phyloP scores from a whole-genome alignment of 2,329 filamentous ascomycete genomes.

The Diplodia seriata region DNA sequence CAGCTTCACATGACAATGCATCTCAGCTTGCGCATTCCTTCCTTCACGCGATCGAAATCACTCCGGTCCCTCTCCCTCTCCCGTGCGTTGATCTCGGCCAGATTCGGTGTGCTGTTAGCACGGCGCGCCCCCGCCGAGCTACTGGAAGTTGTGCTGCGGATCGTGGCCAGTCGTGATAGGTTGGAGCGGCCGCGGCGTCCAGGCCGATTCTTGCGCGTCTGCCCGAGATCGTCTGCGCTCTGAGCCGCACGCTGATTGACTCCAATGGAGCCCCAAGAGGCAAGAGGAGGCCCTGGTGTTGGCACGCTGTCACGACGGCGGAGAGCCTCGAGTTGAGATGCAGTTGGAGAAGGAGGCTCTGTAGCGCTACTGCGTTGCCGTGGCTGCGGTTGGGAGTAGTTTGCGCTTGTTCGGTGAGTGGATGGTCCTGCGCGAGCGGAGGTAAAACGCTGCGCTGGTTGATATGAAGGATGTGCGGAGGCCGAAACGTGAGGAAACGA shows the following conservation, averaged over 20 bases:
- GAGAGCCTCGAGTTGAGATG: neutral
- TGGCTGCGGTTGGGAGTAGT: neutral
- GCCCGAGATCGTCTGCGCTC: conserved; percentile 24
- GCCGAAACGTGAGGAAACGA: neutral
- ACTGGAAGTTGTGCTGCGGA: conserved; percentile 17
- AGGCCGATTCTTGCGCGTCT: neutral
- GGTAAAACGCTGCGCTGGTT: neutral
- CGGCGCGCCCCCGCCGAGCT: neutral
- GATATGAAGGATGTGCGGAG: conserved; percentile 3
- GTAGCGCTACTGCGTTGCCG: neutral
- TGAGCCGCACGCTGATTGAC: conserved; percentile 24
- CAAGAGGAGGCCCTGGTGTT: neutral
- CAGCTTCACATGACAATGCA: conserved; percentile 21
- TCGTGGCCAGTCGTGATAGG: conserved; percentile 11
- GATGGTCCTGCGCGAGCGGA: neutral
- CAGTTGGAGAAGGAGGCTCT: neutral
- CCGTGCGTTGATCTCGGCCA: conserved; percentile 5
- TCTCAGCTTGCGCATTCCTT: conserved; percentile 13
- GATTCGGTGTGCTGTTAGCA: conserved; percentile 5
- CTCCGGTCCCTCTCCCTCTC: conserved; percentile 9
- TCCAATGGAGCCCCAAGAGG: neutral
- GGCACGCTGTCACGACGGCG: conserved; percentile 24
- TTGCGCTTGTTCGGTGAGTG: conserved; percentile 2
- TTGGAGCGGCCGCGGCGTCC: neutral
- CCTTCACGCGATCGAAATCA: conserved; percentile 13